A percentile compares a stretch with the other conserved stretches of the same genome.
These are phyloP conservation scores for Psidium friedrichsthalianum DNA, from an alignment of 345 rosid genomes.

Conservation along the genomic window DNA sequence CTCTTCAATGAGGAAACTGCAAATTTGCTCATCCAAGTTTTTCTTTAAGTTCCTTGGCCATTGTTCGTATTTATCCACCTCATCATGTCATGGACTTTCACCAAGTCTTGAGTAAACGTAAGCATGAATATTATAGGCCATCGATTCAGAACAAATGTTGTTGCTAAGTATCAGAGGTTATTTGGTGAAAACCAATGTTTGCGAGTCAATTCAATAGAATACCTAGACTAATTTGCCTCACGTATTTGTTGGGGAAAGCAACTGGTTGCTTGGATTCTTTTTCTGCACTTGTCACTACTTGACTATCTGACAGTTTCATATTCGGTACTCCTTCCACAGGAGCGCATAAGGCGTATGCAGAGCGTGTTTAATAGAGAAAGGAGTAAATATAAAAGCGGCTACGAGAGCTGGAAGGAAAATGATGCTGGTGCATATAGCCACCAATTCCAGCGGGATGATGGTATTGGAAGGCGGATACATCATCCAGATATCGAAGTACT, in stretches of 20 bases:
- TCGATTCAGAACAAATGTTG: neutral
- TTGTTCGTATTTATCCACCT: neutral
- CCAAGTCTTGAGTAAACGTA: neutral
- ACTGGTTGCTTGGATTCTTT: neutral
- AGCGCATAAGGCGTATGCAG: conserved; percentile 95
- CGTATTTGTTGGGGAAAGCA: neutral
- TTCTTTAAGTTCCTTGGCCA: neutral
- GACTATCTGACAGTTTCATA: neutral
- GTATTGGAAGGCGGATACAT: conserved; percentile 84
- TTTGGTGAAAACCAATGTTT: neutral
- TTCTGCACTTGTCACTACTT: neutral
- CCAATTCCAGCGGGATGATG: conserved; percentile 93
- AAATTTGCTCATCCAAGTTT: neutral
- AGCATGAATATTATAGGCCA: neutral
- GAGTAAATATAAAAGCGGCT: conserved; percentile 55
- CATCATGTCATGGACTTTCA: neutral
- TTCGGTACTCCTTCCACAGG: conserved; percentile 27
- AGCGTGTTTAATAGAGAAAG: conserved; percentile 92
- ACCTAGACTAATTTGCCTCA: neutral
- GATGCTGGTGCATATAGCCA: conserved; percentile 63
- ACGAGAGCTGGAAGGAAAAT: conserved; percentile 77
- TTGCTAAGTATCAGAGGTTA: neutral
- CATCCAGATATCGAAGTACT: conserved; percentile 52
- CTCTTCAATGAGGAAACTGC: neutral
- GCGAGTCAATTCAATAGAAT: neutral